A percentile compares a stretch with the other conserved stretches of the same genome.
phyloP scores from a whole-genome alignment of 2,329 filamentous ascomycete species.

The Diplodia corticola region DNA sequence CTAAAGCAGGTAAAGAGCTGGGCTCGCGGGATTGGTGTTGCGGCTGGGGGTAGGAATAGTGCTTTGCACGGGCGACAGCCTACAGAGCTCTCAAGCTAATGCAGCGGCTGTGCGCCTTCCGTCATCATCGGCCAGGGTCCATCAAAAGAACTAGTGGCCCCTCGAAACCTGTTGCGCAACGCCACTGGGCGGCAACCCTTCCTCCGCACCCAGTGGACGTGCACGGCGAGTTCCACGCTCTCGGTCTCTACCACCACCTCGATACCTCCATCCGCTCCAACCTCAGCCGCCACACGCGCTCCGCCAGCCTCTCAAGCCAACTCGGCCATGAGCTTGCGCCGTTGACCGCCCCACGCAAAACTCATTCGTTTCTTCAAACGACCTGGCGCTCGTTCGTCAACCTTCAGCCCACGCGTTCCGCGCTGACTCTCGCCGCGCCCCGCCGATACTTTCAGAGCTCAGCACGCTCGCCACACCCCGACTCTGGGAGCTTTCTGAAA shows the following conservation, averaged over 20 bases:
- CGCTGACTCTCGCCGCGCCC: slow-evolving; percentile 1
- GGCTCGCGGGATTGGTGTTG: neutral
- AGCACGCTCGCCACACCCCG: neutral
- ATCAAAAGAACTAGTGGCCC: neutral
- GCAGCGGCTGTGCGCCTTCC: slow-evolving; percentile 12
- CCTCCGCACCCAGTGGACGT: no score
- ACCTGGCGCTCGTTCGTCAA: neutral
- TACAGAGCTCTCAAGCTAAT: slow-evolving; percentile 5
- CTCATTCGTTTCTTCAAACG: neutral
- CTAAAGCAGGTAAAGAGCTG: neutral
- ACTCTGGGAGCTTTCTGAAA: neutral
- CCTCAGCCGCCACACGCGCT: neutral
- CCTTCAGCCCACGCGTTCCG: neutral
- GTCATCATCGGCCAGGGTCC: slow-evolving; percentile 16
- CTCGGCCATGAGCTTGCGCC: slow-evolving; percentile 13
- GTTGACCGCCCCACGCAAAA: neutral
- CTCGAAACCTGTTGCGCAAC: neutral
- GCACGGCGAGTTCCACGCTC: neutral
- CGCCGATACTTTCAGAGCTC: slow-evolving; percentile 3
- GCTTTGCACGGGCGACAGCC: slow-evolving; percentile 5
- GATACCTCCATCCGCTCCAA: neutral
- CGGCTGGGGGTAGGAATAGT: neutral
- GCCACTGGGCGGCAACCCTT: neutral
- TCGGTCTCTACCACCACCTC: neutral
- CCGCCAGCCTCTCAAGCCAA: neutral